Evolutionary conservation across 2,329 filamentous ascomycete genomes (phyloP).

Genomic region (Chrysoporthe deuterocubensis): DNA sequence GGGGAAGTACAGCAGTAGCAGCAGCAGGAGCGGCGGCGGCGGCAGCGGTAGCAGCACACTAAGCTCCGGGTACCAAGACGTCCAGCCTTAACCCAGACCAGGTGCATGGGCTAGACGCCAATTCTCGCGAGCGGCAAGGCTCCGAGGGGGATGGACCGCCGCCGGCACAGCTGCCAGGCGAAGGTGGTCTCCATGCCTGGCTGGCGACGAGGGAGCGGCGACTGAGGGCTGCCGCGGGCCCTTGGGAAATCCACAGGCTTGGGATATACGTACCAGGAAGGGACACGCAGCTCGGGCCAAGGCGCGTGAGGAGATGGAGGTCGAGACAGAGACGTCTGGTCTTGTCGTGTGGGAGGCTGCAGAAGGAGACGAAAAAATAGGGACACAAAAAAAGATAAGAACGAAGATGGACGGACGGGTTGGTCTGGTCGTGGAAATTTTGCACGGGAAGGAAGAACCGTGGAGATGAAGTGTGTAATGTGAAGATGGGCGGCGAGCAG

Average conservation of each 20-base stretch:
- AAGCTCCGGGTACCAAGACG: constrained; percentile 2
- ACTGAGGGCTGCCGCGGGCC: neutral
- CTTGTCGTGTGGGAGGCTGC: neutral
- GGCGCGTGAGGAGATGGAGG: constrained; percentile 14
- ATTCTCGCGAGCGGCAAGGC: neutral
- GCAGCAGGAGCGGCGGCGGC: neutral
- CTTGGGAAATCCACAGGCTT: no score
- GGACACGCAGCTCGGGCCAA: constrained; percentile 29
- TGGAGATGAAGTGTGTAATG: constrained; percentile 18
- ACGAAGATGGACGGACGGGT: constrained; percentile 25
- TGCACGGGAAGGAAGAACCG: constrained; percentile 21
- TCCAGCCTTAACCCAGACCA: neutral
- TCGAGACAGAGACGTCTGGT: constrained; percentile 3
- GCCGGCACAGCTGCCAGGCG: neutral
- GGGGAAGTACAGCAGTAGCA: constrained; percentile 5
- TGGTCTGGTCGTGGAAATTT: constrained; percentile 24
- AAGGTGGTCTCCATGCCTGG: neutral
- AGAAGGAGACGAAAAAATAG: constrained; percentile 1
- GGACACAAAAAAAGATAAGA: constrained; percentile 19
- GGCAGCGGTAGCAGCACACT: neutral
- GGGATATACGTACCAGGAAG: constrained; percentile 26
- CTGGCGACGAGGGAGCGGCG: neutral
- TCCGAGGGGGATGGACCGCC: neutral
- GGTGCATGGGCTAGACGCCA: neutral
- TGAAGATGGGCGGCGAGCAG: constrained; percentile 21